Base-by-base conservation (phyloP, 1,284 basidiomycete species). In the Sphaerobolus stellatus region DNA sequence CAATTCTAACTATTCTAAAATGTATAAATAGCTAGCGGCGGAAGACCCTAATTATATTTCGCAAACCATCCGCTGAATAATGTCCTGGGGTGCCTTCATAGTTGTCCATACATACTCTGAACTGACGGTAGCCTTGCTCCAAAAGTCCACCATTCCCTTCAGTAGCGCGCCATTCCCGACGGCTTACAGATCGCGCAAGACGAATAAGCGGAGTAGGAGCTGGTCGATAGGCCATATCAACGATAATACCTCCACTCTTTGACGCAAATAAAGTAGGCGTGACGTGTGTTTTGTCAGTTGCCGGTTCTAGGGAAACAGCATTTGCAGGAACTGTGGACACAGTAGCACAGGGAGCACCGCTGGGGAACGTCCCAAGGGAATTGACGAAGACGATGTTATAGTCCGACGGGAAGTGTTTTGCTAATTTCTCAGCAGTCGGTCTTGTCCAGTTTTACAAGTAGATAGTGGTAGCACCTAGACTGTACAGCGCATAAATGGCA, bases 171-270 rank as follows among this genome's bases (percentile, higher is more conserved):
- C 94, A 97, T n/a, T 80, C 72, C n/a, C 64, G 59, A 2, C 66
- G 72, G 3, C 66, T 69, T 29, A 70, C 70, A 18, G 63, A 64
- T 59, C 75, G 73, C 4, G 85, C 88, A 5, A 90, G 66, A 41
- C 66, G 63, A 29, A 92, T 68, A 47, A 92, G 66, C 0, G 88
- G 82, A 11, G 90, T 90, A 61, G 84, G 79, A 1, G 86, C 82
- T 0, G 93, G 93, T 64, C 88, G 88, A 71, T 97, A 97, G 20
- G 93, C 93, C 87, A 96, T 90, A 63, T 98, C 94, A 27, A 97
- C 79, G 3, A 93, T 86, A 11, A 96, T 88, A 28, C 84, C 84
- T 20, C 52, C 45, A 9, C 72, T 72, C 4, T 64, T 59, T 0
- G 68, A 61, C 3, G 62, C 52, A 11, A 65, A 53, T 31, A 59